These are phyloP conservation scores for Barnettozyma salicaria DNA, from an alignment of 805 yeast species.

Conservation along the genomic window DNA sequence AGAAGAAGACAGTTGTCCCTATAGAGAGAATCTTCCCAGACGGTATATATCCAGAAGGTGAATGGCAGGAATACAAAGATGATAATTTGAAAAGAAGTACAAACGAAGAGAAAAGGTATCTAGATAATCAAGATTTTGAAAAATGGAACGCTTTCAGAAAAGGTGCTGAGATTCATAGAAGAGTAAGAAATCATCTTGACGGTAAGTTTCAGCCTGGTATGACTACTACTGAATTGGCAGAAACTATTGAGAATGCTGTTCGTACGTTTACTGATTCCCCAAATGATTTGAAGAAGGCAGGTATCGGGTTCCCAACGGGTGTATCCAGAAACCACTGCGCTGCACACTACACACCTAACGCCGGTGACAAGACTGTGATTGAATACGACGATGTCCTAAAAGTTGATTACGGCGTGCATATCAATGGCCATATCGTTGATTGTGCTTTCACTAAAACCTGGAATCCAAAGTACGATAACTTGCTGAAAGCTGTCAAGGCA, in stretches of 20 bases:
- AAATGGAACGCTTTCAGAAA: conserved; percentile 87
- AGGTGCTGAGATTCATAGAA: conserved; percentile 93
- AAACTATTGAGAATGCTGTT: conserved; percentile 78
- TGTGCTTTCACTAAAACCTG: conserved; percentile 92
- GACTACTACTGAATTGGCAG: conserved; percentile 86
- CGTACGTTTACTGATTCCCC: conserved; percentile 59
- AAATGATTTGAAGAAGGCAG: conserved; percentile 60
- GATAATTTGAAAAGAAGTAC: conserved; percentile 71
- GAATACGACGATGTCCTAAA: conserved; percentile 90
- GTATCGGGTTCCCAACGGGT: conserved; percentile 99
- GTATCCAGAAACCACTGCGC: conserved; percentile 89
- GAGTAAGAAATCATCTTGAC: conserved; percentile 78
- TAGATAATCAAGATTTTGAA: conserved; percentile 53
- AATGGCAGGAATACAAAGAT: conserved; percentile 68
- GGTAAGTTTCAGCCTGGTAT: conserved; percentile 81
- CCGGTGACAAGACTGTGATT: conserved; percentile 81
- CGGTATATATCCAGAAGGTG: conserved; percentile 78
- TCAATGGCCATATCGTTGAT: conserved; percentile 89
- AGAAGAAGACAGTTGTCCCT: conserved; percentile 49
- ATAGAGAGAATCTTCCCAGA: conserved; percentile 66
- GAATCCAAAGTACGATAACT: conserved; percentile 72
- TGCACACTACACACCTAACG: conserved; percentile 96
- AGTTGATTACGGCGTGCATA: conserved; percentile 95
- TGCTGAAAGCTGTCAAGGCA: conserved; percentile 79
- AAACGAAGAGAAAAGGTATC: conserved; percentile 76